Evolutionary conservation across 768 basidiomycete genomes (phyloP), one percentile per base, ranked within the genome.

Genomic region (Hortiboletus campestris): DNA sequence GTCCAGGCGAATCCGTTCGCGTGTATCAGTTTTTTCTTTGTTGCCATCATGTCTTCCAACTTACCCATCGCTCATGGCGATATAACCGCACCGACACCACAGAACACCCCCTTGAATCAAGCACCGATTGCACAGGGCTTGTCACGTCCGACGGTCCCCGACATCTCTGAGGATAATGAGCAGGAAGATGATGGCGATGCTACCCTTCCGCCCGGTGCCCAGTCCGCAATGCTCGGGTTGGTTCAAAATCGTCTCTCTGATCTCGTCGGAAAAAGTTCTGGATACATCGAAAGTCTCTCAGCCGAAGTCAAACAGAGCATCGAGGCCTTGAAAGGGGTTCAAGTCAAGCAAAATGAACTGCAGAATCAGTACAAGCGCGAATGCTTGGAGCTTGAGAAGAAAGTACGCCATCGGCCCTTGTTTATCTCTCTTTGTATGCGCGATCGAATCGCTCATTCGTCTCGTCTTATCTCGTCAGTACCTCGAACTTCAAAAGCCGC

Each of bases 361-460:
- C 93, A 97, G 70, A 89, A 89, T 65, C 83, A 94, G 79, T 71
- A 95, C 80, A 97, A 98, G 75, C 83, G 86, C 68, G 96, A 98
- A 72, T 92, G 94, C 66, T 79, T 97, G 44, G 92, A 95, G 73
- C 80, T 98, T 52, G 95, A 98, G 80, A 92, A 94, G 78, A 97
- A 96, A 80, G 94, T 91, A 61, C 49, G 82, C 67, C 43, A 59
- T 55, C 9, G 28, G 16, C 44, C 51, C 51, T 51, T 40, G 31
- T 53, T 31, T 42, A 38, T 57, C 48, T 53, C 29, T 63, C 40
- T 22, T 41, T 56, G 57, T 57, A 58, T 56, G 32, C 49, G 51
- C 49, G 53, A 60, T 62, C 58, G 16, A 42, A 7, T 47, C 32
- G 38, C 53, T 62, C 48, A 43, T 53, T 34, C 38, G 49, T 19